Evolutionary conservation across 352 stramenopile genomes (phyloP), one percentile per base, ranked within the genome.

Genomic region (Pythium angustatum): DNA sequence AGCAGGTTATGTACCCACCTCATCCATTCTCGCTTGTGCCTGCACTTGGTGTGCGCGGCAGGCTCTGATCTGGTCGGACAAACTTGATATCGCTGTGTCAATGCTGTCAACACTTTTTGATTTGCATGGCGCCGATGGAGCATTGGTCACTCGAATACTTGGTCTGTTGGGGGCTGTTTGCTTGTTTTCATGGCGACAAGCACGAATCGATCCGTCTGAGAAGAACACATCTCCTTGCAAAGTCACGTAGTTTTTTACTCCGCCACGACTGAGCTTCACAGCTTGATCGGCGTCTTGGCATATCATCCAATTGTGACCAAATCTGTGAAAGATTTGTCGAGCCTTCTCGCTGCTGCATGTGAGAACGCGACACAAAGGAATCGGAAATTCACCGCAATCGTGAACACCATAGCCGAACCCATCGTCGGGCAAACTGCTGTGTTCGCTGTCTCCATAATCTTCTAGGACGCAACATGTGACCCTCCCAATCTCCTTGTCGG

Each of bases 171-270:
- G 17, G 11, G 19, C 10, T 41, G 2, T 44, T 12, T 28, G n/a
- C 21, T 26, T 21, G 5, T n/a, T 21, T 14, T 52, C 38, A 12
- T 10, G 33, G 0, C 50, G 49, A 30, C 17, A 60, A 50, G 66
- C 60, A 19, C 70, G 70, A 59, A 77, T 77, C 9, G 66, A 55
- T 2, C 70, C 70, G 47, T 77, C 70, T 5, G 40, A 41, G 41
- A 71, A 73, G 41, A 70, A 77, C 5, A 75, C 19, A 48, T 77
- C 58, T 15, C 71, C 71, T 40, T 45, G 24, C 15, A 72, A 45
- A 14, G 66, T 77, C 4, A 75, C 71, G 33, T 43, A 75, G 49
- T 74, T 66, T 12, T 49, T 58, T 1, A 31, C 15, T 45, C 22
- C 30, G 4, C 24, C 15, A 36, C 15, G 36, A 7, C 38, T 55